Percentiles rank a stretch among this genome's conserved stretches.
Conservation (phyloP, 2,329 filamentous ascomycete species). For the Achaetomium macrosporum region DNA sequence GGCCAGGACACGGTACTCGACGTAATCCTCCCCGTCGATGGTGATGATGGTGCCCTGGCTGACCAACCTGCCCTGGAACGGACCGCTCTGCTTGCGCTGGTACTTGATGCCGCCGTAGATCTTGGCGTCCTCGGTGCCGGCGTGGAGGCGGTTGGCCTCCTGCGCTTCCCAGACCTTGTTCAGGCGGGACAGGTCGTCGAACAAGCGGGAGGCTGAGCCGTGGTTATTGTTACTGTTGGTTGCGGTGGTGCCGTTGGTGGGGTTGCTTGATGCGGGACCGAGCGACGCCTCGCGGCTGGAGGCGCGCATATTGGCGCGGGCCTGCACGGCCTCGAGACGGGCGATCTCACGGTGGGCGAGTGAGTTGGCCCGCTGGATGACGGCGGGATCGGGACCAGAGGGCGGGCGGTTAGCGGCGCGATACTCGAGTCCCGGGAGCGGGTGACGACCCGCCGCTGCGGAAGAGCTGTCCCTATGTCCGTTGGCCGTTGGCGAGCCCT, state of each 20-base stretch:
- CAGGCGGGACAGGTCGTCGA: constrained; percentile 45
- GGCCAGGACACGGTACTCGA: constrained; percentile 60
- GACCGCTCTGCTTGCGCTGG: constrained; percentile 54
- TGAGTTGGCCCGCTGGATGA: constrained; percentile 43
- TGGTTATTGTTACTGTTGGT: neutral
- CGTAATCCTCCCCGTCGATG: constrained; percentile 62
- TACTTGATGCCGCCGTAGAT: constrained; percentile 56
- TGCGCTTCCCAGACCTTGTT: constrained; percentile 53
- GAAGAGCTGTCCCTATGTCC: neutral
- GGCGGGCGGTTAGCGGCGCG: constrained; percentile 31
- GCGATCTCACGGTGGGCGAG: constrained; percentile 48
- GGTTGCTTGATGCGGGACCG: constrained; percentile 13
- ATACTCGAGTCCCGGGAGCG: constrained; percentile 33
- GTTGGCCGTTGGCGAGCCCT: constrained; percentile 16
- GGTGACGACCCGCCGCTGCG: constrained; percentile 23
- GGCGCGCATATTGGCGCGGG: constrained; percentile 45
- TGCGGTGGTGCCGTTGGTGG: constrained; percentile 13
- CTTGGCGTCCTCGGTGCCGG: constrained; percentile 47
- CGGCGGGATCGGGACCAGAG: constrained; percentile 25
- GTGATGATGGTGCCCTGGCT: constrained; percentile 56
- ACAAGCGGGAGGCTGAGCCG: constrained; percentile 9
- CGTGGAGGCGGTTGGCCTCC: constrained; percentile 41
- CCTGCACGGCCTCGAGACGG: constrained; percentile 46
- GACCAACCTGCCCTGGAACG: constrained; percentile 58
- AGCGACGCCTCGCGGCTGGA: constrained; percentile 34